phyloP scores from a whole-genome alignment of 2,329 filamentous ascomycete species.

The Penicillium polonicum region DNA sequence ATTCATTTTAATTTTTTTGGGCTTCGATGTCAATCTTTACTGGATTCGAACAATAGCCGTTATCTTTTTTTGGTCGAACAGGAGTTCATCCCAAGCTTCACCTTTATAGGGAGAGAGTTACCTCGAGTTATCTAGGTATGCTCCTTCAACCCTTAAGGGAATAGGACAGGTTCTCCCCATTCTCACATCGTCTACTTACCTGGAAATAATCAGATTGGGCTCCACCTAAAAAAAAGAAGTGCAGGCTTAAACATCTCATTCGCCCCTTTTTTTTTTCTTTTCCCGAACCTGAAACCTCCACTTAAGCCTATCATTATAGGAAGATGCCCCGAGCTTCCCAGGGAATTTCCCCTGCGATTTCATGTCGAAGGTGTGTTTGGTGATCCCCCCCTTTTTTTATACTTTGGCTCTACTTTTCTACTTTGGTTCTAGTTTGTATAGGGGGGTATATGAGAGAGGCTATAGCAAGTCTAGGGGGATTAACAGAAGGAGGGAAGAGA shows the following conservation, averaged over 20 bases:
- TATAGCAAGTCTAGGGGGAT: not conserved
- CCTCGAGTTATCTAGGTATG: not conserved
- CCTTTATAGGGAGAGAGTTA: not conserved
- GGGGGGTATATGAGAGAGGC: not conserved
- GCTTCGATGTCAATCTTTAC: not conserved
- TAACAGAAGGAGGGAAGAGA: not conserved
- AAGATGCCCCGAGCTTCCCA: constrained; percentile 3
- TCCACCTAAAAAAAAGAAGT: not conserved
- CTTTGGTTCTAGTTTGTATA: too few relatives aligned
- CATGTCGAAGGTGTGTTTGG: too few relatives aligned
- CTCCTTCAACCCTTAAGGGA: not conserved
- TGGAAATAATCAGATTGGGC: not conserved
- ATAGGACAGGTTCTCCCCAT: too few relatives aligned
- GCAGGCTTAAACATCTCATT: not conserved
- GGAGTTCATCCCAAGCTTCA: constrained; percentile 3
- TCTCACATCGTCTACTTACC: too few relatives aligned
- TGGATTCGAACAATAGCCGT: not conserved
- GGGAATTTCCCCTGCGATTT: not conserved
- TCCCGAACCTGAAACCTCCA: constrained; percentile 4
- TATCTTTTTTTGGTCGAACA: not conserved
- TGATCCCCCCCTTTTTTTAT: not conserved
- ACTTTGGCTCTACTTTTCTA: not conserved
- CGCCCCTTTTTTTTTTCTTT: constrained; percentile 1
- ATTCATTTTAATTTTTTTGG: not conserved
- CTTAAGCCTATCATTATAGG: constrained; percentile 3